Evolutionary conservation across 805 yeast species (phyloP).

Genomic region (Yarrowia sp.): DNA sequence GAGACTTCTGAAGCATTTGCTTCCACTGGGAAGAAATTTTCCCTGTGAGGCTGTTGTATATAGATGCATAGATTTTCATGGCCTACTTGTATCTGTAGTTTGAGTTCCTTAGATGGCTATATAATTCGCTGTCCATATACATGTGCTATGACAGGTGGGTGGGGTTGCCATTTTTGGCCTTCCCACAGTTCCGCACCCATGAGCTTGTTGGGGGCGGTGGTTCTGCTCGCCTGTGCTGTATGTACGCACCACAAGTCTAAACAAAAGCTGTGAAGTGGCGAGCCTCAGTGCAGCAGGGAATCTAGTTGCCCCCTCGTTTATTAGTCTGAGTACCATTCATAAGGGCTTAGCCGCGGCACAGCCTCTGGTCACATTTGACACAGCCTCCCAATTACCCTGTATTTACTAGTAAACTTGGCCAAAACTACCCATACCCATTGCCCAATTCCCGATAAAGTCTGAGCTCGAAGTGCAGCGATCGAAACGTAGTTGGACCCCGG

Average conservation of each 20-base stretch:
- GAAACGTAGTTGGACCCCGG: not conserved
- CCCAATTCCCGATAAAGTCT: conserved; percentile 15
- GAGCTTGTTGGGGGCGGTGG: not conserved
- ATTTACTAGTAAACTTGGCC: not conserved
- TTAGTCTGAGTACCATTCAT: not conserved
- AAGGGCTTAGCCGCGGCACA: not conserved
- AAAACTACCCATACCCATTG: not conserved
- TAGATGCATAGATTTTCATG: not conserved
- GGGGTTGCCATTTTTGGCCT: not conserved
- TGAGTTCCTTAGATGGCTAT: too few species aligned
- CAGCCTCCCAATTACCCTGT: conserved; percentile 15
- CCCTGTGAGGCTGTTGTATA: not conserved
- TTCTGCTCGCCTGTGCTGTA: not conserved
- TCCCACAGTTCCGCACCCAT: not conserved
- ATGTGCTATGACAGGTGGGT: not conserved
- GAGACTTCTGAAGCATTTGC: conserved; percentile 41
- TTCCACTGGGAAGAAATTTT: conserved; percentile 16
- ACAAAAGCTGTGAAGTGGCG: too few species aligned
- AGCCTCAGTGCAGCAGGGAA: too few species aligned
- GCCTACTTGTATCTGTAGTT: too few species aligned
- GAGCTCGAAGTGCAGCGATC: not conserved
- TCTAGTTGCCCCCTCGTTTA: too few species aligned
- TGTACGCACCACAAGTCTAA: not conserved
- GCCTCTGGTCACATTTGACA: conserved; percentile 7
- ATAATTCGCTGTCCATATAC: not conserved